A percentile compares a stretch with the other conserved stretches of the same genome.
These are phyloP conservation scores for Aristolochia contorta DNA, from an alignment of 164 flowering plant species.

Conservation along the genomic window DNA sequence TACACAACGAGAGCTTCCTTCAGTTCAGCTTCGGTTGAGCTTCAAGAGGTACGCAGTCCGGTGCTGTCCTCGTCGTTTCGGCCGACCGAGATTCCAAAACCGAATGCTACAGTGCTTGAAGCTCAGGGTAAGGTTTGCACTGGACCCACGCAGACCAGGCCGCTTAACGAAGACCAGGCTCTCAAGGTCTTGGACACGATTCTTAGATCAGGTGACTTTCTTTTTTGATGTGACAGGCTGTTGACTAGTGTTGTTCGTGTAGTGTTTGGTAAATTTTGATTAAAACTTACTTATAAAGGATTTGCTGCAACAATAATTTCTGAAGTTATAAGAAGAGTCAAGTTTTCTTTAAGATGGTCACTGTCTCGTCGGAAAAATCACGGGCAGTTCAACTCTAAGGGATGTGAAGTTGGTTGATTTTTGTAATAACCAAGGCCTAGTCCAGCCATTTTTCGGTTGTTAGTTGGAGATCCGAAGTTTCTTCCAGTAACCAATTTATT, in stretches of 20 bases:
- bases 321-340: neutral
- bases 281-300: neutral
- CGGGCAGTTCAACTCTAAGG: neutral
- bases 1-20: conserved; percentile 18
- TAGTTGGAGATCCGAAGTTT: no score
- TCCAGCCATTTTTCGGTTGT: no score
- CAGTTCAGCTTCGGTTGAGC: conserved; percentile 34
- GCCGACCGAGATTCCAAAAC: conserved; percentile 32
- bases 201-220: conserved; percentile 58
- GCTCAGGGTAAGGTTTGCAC: conserved; percentile 97
- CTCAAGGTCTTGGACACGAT: conserved; percentile 74
- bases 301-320: neutral
- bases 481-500: no score
- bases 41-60: conserved; percentile 41
- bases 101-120: conserved; percentile 82
- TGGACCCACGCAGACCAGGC: conserved; percentile 86
- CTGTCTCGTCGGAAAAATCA: neutral
- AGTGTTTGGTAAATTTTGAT: neutral
- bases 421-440: no score
- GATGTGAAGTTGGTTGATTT: neutral
- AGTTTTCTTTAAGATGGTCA: neutral
- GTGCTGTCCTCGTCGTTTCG: conserved; percentile 64
- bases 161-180: conserved; percentile 83
- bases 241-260: no score
- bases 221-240: no score